A percentile compares a stretch with the other conserved stretches of the same genome.
Conservation (phyloP, 2,329 filamentous ascomycete genomes). For the Colletotrichum filicis region DNA sequence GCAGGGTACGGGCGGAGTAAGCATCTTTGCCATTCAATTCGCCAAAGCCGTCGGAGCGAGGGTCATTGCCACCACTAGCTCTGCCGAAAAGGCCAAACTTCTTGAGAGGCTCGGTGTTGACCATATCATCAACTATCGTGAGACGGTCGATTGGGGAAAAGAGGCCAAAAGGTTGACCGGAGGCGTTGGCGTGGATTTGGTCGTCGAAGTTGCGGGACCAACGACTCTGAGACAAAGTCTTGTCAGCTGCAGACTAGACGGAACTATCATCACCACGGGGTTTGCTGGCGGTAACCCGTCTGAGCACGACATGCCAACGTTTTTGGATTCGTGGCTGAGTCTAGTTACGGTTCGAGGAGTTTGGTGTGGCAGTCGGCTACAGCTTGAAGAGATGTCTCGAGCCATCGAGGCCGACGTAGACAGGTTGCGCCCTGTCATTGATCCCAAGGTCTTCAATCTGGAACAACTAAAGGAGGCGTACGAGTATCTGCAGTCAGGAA, state of each 20-base stretch:
- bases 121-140: conserved; percentile 56
- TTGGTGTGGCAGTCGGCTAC: conserved; percentile 55
- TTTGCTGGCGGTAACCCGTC: conserved; percentile 41
- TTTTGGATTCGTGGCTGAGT: conserved; percentile 44
- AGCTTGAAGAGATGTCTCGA: conserved; percentile 60
- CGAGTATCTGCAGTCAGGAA: conserved; percentile 47
- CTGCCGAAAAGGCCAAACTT: conserved; percentile 52
- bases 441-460: conserved; percentile 55
- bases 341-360: conserved; percentile 57
- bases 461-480: conserved; percentile 57
- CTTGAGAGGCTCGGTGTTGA: conserved; percentile 53
- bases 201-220: conserved; percentile 56
- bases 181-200: conserved; percentile 51
- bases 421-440: conserved; percentile 52
- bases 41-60: conserved; percentile 52
- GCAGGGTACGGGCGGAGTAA: conserved; percentile 56
- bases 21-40: conserved; percentile 53
- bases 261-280: conserved; percentile 51
- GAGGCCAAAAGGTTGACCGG: conserved; percentile 48
- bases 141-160: conserved; percentile 51
- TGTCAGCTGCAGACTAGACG: conserved; percentile 52
- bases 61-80: conserved; percentile 57
- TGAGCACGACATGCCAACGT: conserved; percentile 40
- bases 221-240: conserved; percentile 52
- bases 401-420: conserved; percentile 60